phyloP scores from a whole-genome alignment of 768 basidiomycete genomes.

The Chiua virens region DNA sequence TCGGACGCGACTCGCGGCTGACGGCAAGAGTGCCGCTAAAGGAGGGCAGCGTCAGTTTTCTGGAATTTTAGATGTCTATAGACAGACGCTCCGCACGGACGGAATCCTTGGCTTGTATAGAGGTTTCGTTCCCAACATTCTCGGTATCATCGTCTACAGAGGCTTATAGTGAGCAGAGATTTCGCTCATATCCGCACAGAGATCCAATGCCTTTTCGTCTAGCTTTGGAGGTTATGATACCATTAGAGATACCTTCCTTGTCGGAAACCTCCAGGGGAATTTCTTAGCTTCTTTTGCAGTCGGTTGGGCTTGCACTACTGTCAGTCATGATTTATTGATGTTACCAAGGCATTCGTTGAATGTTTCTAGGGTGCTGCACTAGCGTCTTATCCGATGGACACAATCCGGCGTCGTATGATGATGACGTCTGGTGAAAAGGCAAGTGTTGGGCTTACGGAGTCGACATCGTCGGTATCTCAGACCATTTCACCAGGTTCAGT shows the following conservation, averaged over 20 bases:
- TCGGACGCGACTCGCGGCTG: slow-evolving; percentile 42
- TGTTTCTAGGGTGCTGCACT: slow-evolving; percentile 34
- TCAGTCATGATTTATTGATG: slow-evolving; percentile 10
- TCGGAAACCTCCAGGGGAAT: slow-evolving; percentile 39
- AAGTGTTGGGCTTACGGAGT: background rate
- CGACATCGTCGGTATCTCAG: background rate
- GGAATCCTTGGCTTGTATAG: slow-evolving; percentile 42
- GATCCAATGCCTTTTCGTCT: background rate
- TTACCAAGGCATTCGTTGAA: background rate
- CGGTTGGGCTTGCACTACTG: slow-evolving; percentile 43
- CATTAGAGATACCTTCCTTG: slow-evolving; percentile 37
- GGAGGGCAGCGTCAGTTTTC: slow-evolving; percentile 43
- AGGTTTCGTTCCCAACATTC: slow-evolving; percentile 42
- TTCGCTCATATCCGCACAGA: background rate
- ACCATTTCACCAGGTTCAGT: slow-evolving; percentile 28
- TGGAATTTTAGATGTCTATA: slow-evolving; percentile 44
- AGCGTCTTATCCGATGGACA: slow-evolving; percentile 45
- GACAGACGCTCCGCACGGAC: slow-evolving; percentile 40
- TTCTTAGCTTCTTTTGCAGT: slow-evolving; percentile 42
- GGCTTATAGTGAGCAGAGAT: slow-evolving; percentile 39
- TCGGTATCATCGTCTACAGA: slow-evolving; percentile 44
- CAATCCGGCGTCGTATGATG: slow-evolving; percentile 48
- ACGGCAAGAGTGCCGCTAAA: slow-evolving; percentile 35
- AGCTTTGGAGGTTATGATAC: slow-evolving; percentile 48
- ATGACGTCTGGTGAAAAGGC: slow-evolving; percentile 43